A percentile compares a stretch with the other conserved stretches of the same genome.
phyloP scores from a whole-genome alignment of 305 asterid genomes.

The Lippia alba region DNA sequence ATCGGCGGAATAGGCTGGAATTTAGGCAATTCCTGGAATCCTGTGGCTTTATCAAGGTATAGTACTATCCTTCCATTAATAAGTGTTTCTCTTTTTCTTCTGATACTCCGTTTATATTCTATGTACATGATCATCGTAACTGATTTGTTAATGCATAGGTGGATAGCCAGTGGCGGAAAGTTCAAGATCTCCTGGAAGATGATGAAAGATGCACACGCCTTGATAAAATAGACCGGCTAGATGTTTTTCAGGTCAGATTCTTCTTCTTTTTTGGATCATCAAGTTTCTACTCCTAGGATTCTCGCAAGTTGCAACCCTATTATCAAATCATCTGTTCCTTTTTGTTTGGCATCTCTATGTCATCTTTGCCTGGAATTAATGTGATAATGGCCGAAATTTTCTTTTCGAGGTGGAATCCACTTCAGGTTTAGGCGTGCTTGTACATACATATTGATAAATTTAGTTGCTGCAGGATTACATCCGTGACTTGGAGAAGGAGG shows the following conservation, averaged over 20 bases:
- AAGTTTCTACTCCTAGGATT: slow-evolving; percentile 17
- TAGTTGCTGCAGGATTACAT: slow-evolving; percentile 76
- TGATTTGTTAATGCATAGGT: slow-evolving; percentile 51
- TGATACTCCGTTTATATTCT: slow-evolving; percentile 21
- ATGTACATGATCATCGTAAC: slow-evolving; percentile 22
- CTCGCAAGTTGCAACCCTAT: neutral
- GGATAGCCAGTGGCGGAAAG: slow-evolving; percentile 98
- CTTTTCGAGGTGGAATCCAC: slow-evolving; percentile 28
- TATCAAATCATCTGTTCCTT: neutral
- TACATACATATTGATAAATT: slow-evolving; percentile 28
- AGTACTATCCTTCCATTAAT: slow-evolving; percentile 19
- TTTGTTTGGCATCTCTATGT: slow-evolving; percentile 23
- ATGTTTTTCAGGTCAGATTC: slow-evolving; percentile 79
- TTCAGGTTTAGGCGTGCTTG: slow-evolving; percentile 6
- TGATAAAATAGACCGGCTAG: slow-evolving; percentile 89
- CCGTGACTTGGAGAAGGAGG: slow-evolving; percentile 95
- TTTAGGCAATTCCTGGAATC: slow-evolving; percentile 86
- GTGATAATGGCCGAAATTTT: slow-evolving; percentile 14
- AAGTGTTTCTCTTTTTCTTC: slow-evolving; percentile 19
- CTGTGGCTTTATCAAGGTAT: slow-evolving; percentile 86
- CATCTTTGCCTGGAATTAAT: slow-evolving; percentile 15
- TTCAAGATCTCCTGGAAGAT: slow-evolving; percentile 93
- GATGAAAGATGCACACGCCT: slow-evolving; percentile 93
- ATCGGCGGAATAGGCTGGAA: slow-evolving; percentile 70
- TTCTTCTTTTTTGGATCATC: slow-evolving; percentile 27